A percentile compares a stretch with the other conserved stretches of the same genome.
These are phyloP conservation scores for Pseudogymnoascus sp. DNA, from an alignment of 2,329 filamentous ascomycete species.

Conservation along the genomic window DNA sequence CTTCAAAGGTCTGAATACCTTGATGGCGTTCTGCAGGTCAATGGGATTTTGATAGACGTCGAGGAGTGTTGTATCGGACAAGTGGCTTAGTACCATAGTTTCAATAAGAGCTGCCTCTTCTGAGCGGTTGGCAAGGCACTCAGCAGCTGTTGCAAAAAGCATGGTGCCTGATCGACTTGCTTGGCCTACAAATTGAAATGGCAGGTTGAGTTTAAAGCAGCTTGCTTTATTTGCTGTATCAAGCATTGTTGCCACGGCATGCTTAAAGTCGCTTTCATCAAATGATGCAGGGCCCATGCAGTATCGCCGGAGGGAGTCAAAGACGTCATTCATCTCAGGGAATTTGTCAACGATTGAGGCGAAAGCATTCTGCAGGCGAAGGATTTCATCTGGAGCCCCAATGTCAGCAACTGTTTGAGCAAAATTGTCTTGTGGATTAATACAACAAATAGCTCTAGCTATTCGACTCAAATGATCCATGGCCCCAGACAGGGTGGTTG, in stretches of 20 bases:
- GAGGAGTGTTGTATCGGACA: conserved; percentile 40
- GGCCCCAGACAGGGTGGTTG: too few species aligned
- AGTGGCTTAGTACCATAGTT: conserved; percentile 42
- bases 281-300: conserved; percentile 43
- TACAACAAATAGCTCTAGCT: not conserved
- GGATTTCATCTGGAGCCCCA: conserved; percentile 37
- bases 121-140: conserved; percentile 38
- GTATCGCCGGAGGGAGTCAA: conserved; percentile 38
- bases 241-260: conserved; percentile 35
- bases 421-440: not conserved
- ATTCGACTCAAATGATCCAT: not conserved
- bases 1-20: conserved; percentile 34
- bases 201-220: conserved; percentile 40
- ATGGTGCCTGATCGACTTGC: conserved; percentile 41
- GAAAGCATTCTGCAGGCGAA: conserved; percentile 40
- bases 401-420: not conserved
- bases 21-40: conserved; percentile 42
- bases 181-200: conserved; percentile 41
- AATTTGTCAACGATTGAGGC: conserved; percentile 28
- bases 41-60: conserved; percentile 44
- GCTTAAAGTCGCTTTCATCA: conserved; percentile 40
- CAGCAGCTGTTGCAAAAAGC: conserved; percentile 45
- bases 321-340: conserved; percentile 39
- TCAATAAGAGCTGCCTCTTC: conserved; percentile 37
- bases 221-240: conserved; percentile 38